phyloP scores from a whole-genome alignment of 1,139 yeast species.

The Scheffersomyces cryptocercus region DNA sequence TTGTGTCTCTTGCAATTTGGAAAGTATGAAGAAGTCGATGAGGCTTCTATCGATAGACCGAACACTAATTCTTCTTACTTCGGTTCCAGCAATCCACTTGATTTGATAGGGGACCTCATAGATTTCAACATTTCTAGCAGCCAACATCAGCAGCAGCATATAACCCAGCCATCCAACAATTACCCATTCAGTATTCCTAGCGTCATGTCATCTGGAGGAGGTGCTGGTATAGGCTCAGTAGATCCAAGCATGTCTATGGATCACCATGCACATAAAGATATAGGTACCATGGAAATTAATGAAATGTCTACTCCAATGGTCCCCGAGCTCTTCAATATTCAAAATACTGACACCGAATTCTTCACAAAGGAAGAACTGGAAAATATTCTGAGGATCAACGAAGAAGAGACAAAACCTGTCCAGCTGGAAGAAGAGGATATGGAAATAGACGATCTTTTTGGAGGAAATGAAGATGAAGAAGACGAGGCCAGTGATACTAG shows the following conservation, averaged over 20 bases:
- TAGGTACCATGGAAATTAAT: conserved; percentile 10
- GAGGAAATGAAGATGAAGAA: conserved; percentile 33
- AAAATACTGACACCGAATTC: conserved; percentile 17
- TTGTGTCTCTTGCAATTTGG: conserved; percentile 62
- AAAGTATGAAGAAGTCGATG: conserved; percentile 6
- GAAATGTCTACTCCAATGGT: conserved; percentile 20
- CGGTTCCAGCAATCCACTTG: conserved; percentile 27
- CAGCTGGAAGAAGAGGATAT: conserved; percentile 20
- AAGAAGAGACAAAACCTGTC: conserved; percentile 8
- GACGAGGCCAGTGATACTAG: conserved; percentile 6
- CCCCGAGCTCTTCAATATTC: conserved; percentile 25
- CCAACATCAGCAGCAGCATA: conserved; percentile 11
- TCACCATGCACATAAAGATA: conserved; percentile 9
- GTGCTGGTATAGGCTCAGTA: conserved; percentile 24
- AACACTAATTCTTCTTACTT: neutral
- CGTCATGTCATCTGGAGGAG: conserved; percentile 17
- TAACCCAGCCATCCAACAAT: conserved; percentile 3
- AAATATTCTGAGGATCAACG: conserved; percentile 4
- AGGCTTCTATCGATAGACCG: neutral
- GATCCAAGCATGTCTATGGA: conserved; percentile 20
- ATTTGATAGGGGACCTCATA: conserved; percentile 37
- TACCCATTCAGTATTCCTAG: conserved; percentile 29
- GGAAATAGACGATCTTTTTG: conserved; percentile 46
- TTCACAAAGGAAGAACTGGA: conserved; percentile 33
- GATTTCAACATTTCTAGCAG: conserved; percentile 33